A percentile compares a stretch with the other conserved stretches of the same genome.
These are phyloP conservation scores for Pestalotiopsis sp. DNA, from an alignment of 2,329 filamentous ascomycete genomes.

Conservation along the genomic window DNA sequence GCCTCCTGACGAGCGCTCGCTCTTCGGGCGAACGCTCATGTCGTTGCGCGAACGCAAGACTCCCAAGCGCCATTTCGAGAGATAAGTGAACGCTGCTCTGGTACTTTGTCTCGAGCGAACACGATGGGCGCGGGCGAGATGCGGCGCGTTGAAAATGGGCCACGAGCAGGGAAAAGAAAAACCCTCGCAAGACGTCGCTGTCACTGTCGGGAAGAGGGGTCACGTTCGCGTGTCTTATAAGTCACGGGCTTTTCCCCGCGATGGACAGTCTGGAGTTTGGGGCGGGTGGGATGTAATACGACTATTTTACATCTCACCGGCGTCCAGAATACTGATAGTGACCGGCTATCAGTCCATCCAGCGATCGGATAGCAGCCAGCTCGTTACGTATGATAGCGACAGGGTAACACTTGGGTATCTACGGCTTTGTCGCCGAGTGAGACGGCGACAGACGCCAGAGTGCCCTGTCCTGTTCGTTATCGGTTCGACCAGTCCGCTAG, in stretches of 20 bases:
- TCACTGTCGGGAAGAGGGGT: not conserved
- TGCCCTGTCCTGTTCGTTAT: not conserved
- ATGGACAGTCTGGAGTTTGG: not conserved
- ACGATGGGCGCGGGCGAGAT: not conserved
- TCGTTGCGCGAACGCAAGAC: constrained; percentile 24
- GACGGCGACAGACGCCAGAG: too few species aligned
- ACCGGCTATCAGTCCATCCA: not conserved
- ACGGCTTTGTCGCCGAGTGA: not conserved
- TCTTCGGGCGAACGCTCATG: constrained; percentile 33
- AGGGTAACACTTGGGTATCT: not conserved
- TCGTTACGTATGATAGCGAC: not conserved
- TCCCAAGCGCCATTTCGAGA: constrained; percentile 11
- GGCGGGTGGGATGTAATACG: not conserved
- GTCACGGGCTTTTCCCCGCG: not conserved
- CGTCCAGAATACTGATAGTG: not conserved
- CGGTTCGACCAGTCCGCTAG: not conserved
- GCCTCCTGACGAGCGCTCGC: constrained; percentile 32
- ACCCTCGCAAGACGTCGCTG: not conserved
- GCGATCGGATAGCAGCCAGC: not conserved
- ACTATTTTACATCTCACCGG: not conserved
- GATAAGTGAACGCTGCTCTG: not conserved
- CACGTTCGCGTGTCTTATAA: not conserved
- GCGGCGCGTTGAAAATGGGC: not conserved
- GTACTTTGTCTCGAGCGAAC: not conserved
- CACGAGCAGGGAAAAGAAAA: not conserved